A percentile compares a stretch with the other conserved stretches of the same genome.
Evolutionary conservation across 371 early-diverging fungal species (phyloP).

Genomic region (Rhizomucor pusillus): DNA sequence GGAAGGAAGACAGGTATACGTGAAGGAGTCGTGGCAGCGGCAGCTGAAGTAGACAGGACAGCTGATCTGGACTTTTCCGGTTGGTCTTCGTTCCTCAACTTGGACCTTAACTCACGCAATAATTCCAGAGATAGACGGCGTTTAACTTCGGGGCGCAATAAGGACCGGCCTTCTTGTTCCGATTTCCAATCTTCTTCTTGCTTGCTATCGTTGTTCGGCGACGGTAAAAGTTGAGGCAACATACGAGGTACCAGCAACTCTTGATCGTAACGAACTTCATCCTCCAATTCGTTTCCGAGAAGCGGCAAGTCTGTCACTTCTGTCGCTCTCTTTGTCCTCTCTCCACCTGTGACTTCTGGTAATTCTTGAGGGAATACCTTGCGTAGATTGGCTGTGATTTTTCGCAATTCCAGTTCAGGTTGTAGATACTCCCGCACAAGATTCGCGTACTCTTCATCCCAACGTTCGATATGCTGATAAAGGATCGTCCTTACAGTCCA

Average conservation of each 20-base stretch:
- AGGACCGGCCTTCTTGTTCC: slow-evolving; percentile 5
- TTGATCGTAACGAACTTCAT: slow-evolving; percentile 8
- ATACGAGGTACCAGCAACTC: neutral
- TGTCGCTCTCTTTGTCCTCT: slow-evolving; percentile 41
- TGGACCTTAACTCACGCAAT: slow-evolving; percentile 32
- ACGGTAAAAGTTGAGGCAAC: slow-evolving; percentile 3
- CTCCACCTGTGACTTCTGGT: slow-evolving; percentile 32
- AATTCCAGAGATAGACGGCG: slow-evolving; percentile 38
- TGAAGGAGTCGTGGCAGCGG: slow-evolving; percentile 33
- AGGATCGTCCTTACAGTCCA: slow-evolving; percentile 65
- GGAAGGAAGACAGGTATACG: slow-evolving; percentile 32
- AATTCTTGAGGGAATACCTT: slow-evolving; percentile 56
- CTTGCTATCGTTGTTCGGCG: neutral
- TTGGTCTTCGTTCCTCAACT: slow-evolving; percentile 17
- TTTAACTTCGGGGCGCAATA: slow-evolving; percentile 27
- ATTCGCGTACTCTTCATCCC: slow-evolving; percentile 83
- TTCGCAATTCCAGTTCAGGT: slow-evolving; percentile 69
- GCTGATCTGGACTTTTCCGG: slow-evolving; percentile 5
- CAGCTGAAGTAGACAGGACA: slow-evolving; percentile 20
- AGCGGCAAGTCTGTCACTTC: slow-evolving; percentile 40
- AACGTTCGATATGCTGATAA: slow-evolving; percentile 71
- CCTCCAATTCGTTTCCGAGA: slow-evolving; percentile 34
- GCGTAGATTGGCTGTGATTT: slow-evolving; percentile 59
- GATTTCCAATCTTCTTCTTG: neutral
- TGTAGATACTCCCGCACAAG: slow-evolving; percentile 76